phyloP scores from a whole-genome alignment of 805 yeast genomes.

The Pichia paraexigua region DNA sequence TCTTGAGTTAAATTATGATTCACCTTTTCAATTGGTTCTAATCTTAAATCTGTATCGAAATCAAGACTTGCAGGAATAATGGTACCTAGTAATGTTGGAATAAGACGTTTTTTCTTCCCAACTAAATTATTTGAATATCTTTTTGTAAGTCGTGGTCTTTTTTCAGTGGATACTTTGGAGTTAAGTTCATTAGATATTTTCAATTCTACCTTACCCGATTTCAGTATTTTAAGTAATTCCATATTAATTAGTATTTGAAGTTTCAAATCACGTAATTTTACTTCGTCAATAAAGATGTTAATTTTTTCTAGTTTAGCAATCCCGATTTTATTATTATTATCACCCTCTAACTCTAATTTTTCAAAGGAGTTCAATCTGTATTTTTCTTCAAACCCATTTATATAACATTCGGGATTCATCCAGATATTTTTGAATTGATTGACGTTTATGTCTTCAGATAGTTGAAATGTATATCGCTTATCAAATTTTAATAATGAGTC shows the following conservation, averaged over 20 bases:
- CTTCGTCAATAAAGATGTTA: slow-evolving; percentile 4
- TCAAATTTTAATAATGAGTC: slow-evolving; percentile 17
- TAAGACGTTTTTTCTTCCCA: slow-evolving; percentile 25
- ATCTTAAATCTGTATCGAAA: slow-evolving; percentile 24
- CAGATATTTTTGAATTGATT: neutral
- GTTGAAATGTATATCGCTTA: slow-evolving; percentile 10
- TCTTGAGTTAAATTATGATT: neutral
- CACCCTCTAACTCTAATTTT: neutral
- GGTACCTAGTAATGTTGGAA: slow-evolving; percentile 29
- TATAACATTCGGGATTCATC: neutral
- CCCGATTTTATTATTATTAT: neutral
- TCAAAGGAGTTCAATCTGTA: neutral
- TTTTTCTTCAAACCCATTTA: neutral
- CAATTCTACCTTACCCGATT: neutral
- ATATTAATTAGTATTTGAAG: slow-evolving; percentile 24
- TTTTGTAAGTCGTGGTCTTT: neutral
- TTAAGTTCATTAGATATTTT: neutral
- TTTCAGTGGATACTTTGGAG: neutral
- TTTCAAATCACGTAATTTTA: slow-evolving; percentile 24
- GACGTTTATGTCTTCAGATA: neutral
- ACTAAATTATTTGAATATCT: slow-evolving; percentile 10
- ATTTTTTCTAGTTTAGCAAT: neutral
- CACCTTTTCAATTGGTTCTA: neutral
- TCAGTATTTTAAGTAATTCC: slow-evolving; percentile 20
- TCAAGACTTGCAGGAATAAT: slow-evolving; percentile 17